Evolutionary conservation across 495 filamentous ascomycete genomes (phyloP).

Genomic region (Penicilliopsis zonata): DNA sequence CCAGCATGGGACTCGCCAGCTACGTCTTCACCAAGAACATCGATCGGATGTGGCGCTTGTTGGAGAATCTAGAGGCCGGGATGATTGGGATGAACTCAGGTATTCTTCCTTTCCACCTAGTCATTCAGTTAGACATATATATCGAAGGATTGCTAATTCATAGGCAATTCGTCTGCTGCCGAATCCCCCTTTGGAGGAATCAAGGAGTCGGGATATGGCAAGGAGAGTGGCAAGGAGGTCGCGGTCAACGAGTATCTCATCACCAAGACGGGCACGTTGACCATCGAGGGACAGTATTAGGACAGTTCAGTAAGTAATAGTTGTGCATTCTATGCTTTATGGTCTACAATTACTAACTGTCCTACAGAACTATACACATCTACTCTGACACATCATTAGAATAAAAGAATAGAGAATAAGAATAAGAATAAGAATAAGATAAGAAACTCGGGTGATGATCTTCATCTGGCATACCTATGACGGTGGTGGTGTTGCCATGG

Average conservation of each 20-base stretch:
- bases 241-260: constrained; percentile 59
- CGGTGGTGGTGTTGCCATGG: too few species aligned
- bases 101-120: too few species aligned
- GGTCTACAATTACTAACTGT: too few species aligned
- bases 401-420: too few species aligned
- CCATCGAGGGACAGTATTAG: constrained; percentile 47
- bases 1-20: constrained; percentile 57
- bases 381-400: too few species aligned
- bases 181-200: constrained; percentile 67
- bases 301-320: too few species aligned
- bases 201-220: constrained; percentile 67
- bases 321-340: too few species aligned
- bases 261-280: constrained; percentile 59
- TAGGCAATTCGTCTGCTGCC: constrained; percentile 51
- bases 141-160: neutral
- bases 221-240: constrained; percentile 63
- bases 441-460: too few species aligned
- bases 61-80: constrained; percentile 64
- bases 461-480: too few species aligned
- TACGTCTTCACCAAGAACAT: constrained; percentile 68
- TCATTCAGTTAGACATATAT: neutral
- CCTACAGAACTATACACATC: too few species aligned
- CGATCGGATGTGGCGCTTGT: constrained; percentile 57
- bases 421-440: too few species aligned
- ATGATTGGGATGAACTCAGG: constrained; percentile 67